Percentiles rank a stretch among this genome's conserved stretches.
These are phyloP conservation scores for Verticillium isaacii DNA, from an alignment of 2,329 filamentous ascomycete species.

Conservation along the genomic window DNA sequence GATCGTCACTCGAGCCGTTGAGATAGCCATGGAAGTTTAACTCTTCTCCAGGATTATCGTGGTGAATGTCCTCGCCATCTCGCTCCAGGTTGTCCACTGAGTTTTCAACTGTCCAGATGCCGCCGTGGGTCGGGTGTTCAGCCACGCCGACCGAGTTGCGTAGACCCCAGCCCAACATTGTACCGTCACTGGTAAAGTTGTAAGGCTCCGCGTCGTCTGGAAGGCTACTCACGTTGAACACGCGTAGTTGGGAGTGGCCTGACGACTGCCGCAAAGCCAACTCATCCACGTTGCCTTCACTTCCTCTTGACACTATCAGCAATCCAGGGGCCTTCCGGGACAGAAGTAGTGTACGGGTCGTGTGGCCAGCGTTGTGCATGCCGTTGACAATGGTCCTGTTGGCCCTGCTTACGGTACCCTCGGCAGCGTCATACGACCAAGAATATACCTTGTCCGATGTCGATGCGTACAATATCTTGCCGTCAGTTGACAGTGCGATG, in stretches of 20 bases:
- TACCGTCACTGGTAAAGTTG: conserved; percentile 41
- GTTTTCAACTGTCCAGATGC: conserved; percentile 60
- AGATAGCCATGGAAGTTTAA: conserved; percentile 65
- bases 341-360: conserved; percentile 57
- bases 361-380: conserved; percentile 54
- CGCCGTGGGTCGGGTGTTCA: conserved; percentile 46
- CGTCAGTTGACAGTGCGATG: conserved; percentile 27
- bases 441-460: conserved; percentile 46
- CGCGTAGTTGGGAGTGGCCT: conserved; percentile 58
- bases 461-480: conserved; percentile 46
- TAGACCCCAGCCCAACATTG: conserved; percentile 57
- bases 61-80: conserved; percentile 51
- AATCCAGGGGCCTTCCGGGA: conserved; percentile 44
- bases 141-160: conserved; percentile 65
- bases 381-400: conserved; percentile 46
- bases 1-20: conserved; percentile 18
- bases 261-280: conserved; percentile 39
- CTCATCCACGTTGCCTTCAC: conserved; percentile 52
- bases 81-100: conserved; percentile 57
- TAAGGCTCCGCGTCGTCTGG: conserved; percentile 3
- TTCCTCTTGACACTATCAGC: conserved; percentile 59
- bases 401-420: conserved; percentile 34
- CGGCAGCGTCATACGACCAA: conserved; percentile 53
- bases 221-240: conserved; percentile 24
- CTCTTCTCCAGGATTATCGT: conserved; percentile 67